Evolutionary conservation across 805 yeast genomes (phyloP), one percentile per base, ranked within the genome.

Genomic region (Candida koratica): DNA sequence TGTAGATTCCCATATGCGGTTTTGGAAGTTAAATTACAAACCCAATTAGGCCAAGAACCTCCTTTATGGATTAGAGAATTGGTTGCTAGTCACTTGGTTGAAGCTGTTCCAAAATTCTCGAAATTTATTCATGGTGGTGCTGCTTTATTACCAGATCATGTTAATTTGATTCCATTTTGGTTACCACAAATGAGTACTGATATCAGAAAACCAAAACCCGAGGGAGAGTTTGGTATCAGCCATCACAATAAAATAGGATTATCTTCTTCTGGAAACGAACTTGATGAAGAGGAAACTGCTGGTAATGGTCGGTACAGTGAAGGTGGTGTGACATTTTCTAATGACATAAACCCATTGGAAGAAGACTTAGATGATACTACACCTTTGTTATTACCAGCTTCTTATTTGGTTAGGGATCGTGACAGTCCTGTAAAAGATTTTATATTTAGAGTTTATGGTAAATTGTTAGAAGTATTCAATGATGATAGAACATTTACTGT

Each of bases 1-100:
- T 90, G 90, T 55, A 73, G 96, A 51, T 93, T 93, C 66, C 98
- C 98, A 4, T 93, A 93, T 60, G 98, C 98, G 1, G 96, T 93
- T 27, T 71, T 93, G 49, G 99, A 93, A 67, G 98, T 93, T 41
- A 93, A 93, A 64, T 73, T 93, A 45, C 98, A 93, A 64, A 93
- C 99, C 3, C 97, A 93, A 68, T 55, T 93, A 64, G 98, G 98
- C 38, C 99, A 93, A 64, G 98, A 93, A 61, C 98, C 99, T 18
- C 98, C 99, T 7, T 81, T 75, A 43, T 93, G 99, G 99, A 95
- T 93, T 32, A 76, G 93, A 48, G 96, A 90, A 47, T 73, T 93
- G 58, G 89, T 90, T 23, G 68, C 89, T 0, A 82, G 94, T 18
- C 98, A 93, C 60, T 70, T 93, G 34, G 99, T 93, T 27, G 98